Percentiles rank a stretch among this genome's conserved stretches.
phyloP scores from a whole-genome alignment of 768 basidiomycete genomes.

The Chalciporus piperatus region DNA sequence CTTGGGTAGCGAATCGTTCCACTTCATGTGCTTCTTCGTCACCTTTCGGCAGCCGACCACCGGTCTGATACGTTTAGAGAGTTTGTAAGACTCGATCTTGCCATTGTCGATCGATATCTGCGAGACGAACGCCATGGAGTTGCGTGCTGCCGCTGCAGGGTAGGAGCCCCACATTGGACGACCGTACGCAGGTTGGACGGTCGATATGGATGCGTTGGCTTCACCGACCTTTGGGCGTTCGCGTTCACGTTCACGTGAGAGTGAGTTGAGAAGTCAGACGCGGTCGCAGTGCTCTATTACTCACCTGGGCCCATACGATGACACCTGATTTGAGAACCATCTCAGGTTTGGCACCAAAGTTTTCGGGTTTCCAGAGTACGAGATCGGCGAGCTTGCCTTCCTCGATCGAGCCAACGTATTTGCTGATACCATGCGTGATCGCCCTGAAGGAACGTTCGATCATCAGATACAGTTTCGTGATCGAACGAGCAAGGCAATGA shows the following conservation, averaged over 20 bases:
- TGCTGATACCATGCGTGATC: conserved; percentile 89
- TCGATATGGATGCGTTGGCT: conserved; percentile 93
- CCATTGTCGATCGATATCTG: conserved; percentile 60
- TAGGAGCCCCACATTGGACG: conserved; percentile 94
- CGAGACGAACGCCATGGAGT: conserved; percentile 87
- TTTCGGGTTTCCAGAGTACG: conserved; percentile 92
- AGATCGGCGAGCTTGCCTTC: conserved; percentile 87
- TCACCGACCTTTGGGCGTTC: conserved; percentile 71
- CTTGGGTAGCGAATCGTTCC: conserved; percentile 77
- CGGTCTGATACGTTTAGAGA: conserved; percentile 70
- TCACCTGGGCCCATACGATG: conserved; percentile 87
- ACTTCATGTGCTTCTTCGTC: conserved; percentile 90
- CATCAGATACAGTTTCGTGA: neutral
- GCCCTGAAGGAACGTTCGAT: conserved; percentile 49
- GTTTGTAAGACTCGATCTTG: conserved; percentile 59
- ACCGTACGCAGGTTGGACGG: conserved; percentile 84
- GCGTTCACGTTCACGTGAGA: neutral
- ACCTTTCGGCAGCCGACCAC: conserved; percentile 76
- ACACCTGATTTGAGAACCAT: conserved; percentile 95
- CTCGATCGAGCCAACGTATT: conserved; percentile 80
- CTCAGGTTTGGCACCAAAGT: conserved; percentile 90
- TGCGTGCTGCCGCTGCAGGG: conserved; percentile 73
- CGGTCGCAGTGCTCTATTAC: neutral
- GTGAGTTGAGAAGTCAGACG: neutral
- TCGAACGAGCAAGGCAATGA: neutral